Conservation (phyloP, 805 yeast species). For the Starmerella ratchasimensis region DNA sequence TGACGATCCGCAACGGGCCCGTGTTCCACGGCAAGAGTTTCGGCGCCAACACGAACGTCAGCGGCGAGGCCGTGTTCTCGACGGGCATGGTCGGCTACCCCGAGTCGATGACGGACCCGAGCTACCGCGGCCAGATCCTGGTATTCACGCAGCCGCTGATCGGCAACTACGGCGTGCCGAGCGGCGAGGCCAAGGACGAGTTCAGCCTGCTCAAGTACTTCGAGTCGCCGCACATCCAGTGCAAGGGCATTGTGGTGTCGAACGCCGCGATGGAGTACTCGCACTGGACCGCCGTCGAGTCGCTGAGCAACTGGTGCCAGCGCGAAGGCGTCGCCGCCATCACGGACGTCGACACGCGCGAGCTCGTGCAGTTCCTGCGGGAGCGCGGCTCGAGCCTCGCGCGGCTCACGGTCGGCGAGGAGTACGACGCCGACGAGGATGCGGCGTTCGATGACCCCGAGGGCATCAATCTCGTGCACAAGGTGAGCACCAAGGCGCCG, state of each 20-base stretch:
- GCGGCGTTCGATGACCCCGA: slow-evolving; percentile 88
- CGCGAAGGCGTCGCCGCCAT: slow-evolving; percentile 93
- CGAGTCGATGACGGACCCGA: slow-evolving; percentile 97
- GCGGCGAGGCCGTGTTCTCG: slow-evolving; percentile 97
- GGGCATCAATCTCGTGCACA: slow-evolving; percentile 73
- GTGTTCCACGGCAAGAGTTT: slow-evolving; percentile 85
- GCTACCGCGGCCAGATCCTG: slow-evolving; percentile 90
- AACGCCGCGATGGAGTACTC: slow-evolving; percentile 91
- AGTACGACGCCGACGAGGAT: slow-evolving; percentile 81
- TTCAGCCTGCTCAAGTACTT: slow-evolving; percentile 75
- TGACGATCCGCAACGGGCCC: slow-evolving; percentile 86
- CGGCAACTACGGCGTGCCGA: slow-evolving; percentile 98
- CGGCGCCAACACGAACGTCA: slow-evolving; percentile 83
- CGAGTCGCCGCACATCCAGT: slow-evolving; percentile 83
- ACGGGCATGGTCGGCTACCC: slow-evolving; percentile 98
- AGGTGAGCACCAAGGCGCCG: slow-evolving; percentile 90
- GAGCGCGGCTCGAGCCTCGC: slow-evolving; percentile 94
- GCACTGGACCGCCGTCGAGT: slow-evolving; percentile 99
- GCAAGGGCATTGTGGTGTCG: slow-evolving; percentile 91
- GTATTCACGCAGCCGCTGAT: slow-evolving; percentile 94
- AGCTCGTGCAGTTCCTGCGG: slow-evolving; percentile 79
- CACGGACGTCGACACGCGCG: slow-evolving; percentile 95
- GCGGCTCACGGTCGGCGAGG: slow-evolving; percentile 77
- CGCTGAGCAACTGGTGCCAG: slow-evolving; percentile 88
- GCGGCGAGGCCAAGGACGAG: slow-evolving; percentile 65